Evolutionary conservation across 441 rosid genomes (phyloP), one percentile per base, ranked within the genome.

Genomic region (Populus hybrid): DNA sequence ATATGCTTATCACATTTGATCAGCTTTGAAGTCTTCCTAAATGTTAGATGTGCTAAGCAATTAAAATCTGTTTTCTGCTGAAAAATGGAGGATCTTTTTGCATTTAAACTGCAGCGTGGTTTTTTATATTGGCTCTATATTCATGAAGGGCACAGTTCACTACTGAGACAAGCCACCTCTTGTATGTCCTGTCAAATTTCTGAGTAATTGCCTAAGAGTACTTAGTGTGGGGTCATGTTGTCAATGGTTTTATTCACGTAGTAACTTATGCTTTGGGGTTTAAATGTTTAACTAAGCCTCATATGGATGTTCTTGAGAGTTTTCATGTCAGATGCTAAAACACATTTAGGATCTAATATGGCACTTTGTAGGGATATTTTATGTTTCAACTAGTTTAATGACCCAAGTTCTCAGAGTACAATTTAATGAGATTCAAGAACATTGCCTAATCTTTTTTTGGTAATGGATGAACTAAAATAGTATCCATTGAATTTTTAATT

Each of bases 1-100:
- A 31, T 76, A 29, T 70, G 77, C 45, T 72, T 77, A 23, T 64
- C 50, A 69, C 64, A 68, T 33, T 59, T 64, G 28, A 9, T 28
- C 68, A 69, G 24, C 64, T 35, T 29, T 28, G 38, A 66, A 59
- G 16, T 26, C 14, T n/a, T 78, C 21, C 40, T 21, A 53, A 14
- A 1, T 59, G 16, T 59, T 24, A 56, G 23, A 56, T 45, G 53
- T 33, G 42, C 12, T 63, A 28, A 73, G 71, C n/a, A 63, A 11
- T 67, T 65, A 12, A 3, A 23, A 26, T 59, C 28, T 10, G 65
- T 35, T 73, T 35, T 38, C 16, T 59, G 69, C 50, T 74, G 69
- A 28, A 69, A 9, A 9, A 66, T 28, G 73, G 40, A 2, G 73
- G 53, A 73, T 73, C 18, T 11, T 38, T 28, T 63, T 73, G n/a